Evolutionary conservation across 108 stramenopile genomes (phyloP).

Genomic region (Skeletonema costatum): DNA sequence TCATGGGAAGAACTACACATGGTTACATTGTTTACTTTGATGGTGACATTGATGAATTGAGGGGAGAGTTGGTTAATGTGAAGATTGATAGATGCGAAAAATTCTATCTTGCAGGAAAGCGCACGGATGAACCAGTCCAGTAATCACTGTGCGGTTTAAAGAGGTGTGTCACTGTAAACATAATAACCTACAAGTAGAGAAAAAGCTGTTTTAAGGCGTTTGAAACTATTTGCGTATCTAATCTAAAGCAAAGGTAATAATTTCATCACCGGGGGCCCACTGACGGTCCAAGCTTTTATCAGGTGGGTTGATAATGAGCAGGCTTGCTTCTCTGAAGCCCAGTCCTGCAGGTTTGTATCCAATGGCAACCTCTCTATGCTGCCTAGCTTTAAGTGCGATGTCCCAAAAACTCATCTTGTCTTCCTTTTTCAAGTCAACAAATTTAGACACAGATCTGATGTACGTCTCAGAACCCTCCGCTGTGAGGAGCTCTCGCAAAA

Average conservation of each 20-base stretch:
- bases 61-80: conserved; percentile 87
- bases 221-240: background rate
- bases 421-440: conserved; percentile 8
- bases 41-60: conserved; percentile 87
- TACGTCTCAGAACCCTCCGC: conserved; percentile 39
- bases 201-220: no score
- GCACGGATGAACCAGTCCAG: conserved; percentile 15
- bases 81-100: conserved; percentile 70
- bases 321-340: conserved; percentile 8
- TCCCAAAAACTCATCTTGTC: conserved; percentile 33
- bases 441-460: conserved; percentile 3
- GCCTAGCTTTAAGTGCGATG: conserved; percentile 12
- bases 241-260: conserved; percentile 30
- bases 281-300: conserved; percentile 6
- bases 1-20: conserved; percentile 92
- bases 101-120: conserved; percentile 73
- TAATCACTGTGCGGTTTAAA: background rate
- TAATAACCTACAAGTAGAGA: no score
- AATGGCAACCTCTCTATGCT: conserved; percentile 24
- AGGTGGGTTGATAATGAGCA: conserved; percentile 29
- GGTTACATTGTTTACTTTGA: conserved; percentile 92
- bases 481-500: conserved; percentile 31
- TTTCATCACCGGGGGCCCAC: conserved; percentile 13
- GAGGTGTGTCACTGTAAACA: background rate
- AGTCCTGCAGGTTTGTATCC: conserved; percentile 25